Evolutionary conservation across 2,329 filamentous ascomycete species (phyloP), one percentile per base, ranked within the genome.

Genomic region (Emmonsia crescens): DNA sequence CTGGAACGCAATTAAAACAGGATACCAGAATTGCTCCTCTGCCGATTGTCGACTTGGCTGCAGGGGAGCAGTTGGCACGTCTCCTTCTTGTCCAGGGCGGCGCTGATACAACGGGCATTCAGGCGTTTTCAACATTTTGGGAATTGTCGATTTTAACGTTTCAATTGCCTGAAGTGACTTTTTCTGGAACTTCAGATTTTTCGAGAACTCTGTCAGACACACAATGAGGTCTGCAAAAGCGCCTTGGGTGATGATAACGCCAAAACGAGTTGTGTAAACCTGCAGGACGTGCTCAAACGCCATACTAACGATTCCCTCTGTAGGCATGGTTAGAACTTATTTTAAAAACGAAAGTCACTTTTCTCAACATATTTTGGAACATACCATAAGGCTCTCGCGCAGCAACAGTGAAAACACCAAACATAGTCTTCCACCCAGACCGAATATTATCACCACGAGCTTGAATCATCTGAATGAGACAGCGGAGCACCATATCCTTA

Each of bases 351-450:
- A 57, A 60, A 12, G 24, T 16, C 21, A n/a, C 16, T n/a, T 19
- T 16, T 38, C 38, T 55, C 2, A 8, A n/a, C 8, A 2, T 31
- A 54, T 24, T 33, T n/a, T 24, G 31, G 19, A 42, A 71, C 79
- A 68, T 77, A 84, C 82, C 82, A 72, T 96, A 92, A 19, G 89
- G 90, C 71, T 97, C 95, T 64, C 88, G 83, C 21, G 95, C 94
- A 33, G 95, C 94, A 44, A 97, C 91, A 1, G 93, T 96, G 72
- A 99, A 99, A 36, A 96, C 93, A 3, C 93, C 94, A 75, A 99
- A 97, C 93, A 99, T 99, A 24, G 95, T 97, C 72, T 94, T 88
- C 94, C 94, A 99, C 5, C 94, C 94, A 46, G 92, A 96, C 59
- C 93, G 87, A 70, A 99, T 99, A 68, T 97, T 97, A 75, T 96